phyloP scores from a whole-genome alignment of 768 basidiomycete genomes.

The Kwoniella dendrophila region DNA sequence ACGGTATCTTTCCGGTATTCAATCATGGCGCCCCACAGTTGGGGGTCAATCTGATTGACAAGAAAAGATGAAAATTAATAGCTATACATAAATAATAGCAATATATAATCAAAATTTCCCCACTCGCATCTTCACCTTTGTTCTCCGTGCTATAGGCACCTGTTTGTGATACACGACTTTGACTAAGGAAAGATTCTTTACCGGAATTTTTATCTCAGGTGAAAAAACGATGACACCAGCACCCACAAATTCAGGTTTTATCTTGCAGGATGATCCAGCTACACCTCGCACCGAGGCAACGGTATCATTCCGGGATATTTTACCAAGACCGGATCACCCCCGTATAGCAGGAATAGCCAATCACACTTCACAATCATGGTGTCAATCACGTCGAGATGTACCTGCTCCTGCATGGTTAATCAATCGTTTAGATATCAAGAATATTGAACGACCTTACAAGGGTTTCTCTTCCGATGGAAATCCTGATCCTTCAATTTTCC shows the following conservation, averaged over 20 bases:
- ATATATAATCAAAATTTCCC: too few species aligned
- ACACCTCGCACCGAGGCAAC: constrained; percentile 38
- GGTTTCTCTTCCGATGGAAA: constrained; percentile 43
- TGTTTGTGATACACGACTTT: too few species aligned
- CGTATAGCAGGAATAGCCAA: constrained; percentile 39
- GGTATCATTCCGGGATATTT: constrained; percentile 37
- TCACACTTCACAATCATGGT: constrained; percentile 38
- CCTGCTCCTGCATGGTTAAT: constrained; percentile 46
- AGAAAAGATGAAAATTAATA: background rate
- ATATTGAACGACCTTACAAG: constrained; percentile 35
- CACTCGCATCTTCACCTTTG: too few species aligned
- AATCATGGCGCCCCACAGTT: background rate
- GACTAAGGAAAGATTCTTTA: background rate
- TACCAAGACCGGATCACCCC: constrained; percentile 38
- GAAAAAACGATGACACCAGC: constrained; percentile 4
- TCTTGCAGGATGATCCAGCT: constrained; percentile 31
- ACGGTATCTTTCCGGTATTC: background rate
- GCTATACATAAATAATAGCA: too few species aligned
- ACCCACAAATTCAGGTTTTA: constrained; percentile 17
- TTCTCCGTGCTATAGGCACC: too few species aligned
- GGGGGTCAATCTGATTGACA: background rate
- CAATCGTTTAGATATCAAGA: constrained; percentile 33
- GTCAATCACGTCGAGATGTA: constrained; percentile 31
- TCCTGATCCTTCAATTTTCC: constrained; percentile 27
- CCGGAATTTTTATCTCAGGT: background rate